Evolutionary conservation across 352 stramenopile species (phyloP), one percentile per base, ranked within the genome.

Genomic region (Phytophthora melonis): DNA sequence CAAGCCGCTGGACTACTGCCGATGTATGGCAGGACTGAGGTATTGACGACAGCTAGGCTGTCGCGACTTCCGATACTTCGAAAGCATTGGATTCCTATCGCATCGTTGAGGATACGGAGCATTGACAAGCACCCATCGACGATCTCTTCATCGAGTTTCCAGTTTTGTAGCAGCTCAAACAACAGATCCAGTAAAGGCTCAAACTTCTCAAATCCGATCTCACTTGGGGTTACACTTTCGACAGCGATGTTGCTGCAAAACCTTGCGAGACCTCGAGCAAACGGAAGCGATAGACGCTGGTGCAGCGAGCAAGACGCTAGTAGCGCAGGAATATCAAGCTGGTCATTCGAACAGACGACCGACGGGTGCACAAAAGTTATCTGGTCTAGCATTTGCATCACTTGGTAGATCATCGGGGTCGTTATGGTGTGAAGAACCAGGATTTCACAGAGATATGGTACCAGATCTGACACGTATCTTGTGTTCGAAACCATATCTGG

Each of bases 361-460:
- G 57, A 63, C 16, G 72, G 72, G 7, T 69, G 69, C 19, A 78
- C 61, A 23, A 82, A 82, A 18, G 68, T 34, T 47, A 82, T 68
- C 43, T 80, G 72, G 6, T 63, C 52, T 9, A 79, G 34, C 2
- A 66, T 50, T 60, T 70, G 57, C 66, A 81, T 79, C 18, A 63
- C 34, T n/a, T 47, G 68, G 39, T 64, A 80, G 10, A 80, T 71
- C 13, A 63, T 66, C 10, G 53, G 9, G 11, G 68, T 75, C 9
- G 68, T 80, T 21, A 58, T 59, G 19, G 72, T 66, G 54, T 79
- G 71, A 53, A 70, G 63, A 36, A 68, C 47, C 18, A 81, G 21
- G n/a, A 71, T 74, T n/a, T 68, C 62, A 57, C 62, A 69, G 7
- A 81, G 61, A 13, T 58, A 53, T 16, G 55, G 61, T 9, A 81